Base-by-base conservation (phyloP, 2,329 filamentous ascomycete species). In the Amylocarpus encephaloides region DNA sequence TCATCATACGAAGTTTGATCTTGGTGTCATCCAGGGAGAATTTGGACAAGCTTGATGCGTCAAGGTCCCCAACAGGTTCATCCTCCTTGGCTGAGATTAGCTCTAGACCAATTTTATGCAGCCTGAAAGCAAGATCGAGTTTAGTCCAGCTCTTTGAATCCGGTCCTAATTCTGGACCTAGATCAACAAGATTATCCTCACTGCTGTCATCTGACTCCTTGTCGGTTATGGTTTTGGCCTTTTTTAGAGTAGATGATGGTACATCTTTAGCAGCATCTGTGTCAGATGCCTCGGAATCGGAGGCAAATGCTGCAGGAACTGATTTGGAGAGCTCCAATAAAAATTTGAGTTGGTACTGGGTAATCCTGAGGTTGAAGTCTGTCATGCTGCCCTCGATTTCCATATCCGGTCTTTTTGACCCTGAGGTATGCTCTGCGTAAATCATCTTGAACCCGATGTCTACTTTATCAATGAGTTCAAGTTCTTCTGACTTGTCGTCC, bases 391-490 rank as follows among this genome's bases (percentile, higher is more conserved):
- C 91, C 66, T 93, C 85, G 16, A 98, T 83, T 69, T 97, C 92
- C 44, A 90, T 84, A 63, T 98, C 92, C 0, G 93, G 93, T 35
- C 92, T 80, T 62, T 93, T 84, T 47, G 79, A 74, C 12, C 86
- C 86, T 30, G 79, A 68, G 59, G 81, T 83, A 65, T 98, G 93
- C 64, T 97, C 92, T 1, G 91, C 81, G 68, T 96, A 92, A 2
- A 86, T 94, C 57, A 98, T 84, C 53, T 87, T 88, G 70, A 98
- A 96, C 43, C 87, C 88, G 19, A 99, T 73, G 65, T 98, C 93
- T 11, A 98, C 90, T 60, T 96, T 90, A 63, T 98, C 91, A 59
- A 99, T 95, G 73, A 99, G 86, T 66, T 98, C 89, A 6, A 98
- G 74, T 66, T 95, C 90, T 67, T 98, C 93, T 0, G 81, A 80